Percentiles rank a stretch among this genome's conserved stretches.
phyloP scores from a whole-genome alignment of 768 basidiomycete genomes.

The Rhodocollybia butyracea region DNA sequence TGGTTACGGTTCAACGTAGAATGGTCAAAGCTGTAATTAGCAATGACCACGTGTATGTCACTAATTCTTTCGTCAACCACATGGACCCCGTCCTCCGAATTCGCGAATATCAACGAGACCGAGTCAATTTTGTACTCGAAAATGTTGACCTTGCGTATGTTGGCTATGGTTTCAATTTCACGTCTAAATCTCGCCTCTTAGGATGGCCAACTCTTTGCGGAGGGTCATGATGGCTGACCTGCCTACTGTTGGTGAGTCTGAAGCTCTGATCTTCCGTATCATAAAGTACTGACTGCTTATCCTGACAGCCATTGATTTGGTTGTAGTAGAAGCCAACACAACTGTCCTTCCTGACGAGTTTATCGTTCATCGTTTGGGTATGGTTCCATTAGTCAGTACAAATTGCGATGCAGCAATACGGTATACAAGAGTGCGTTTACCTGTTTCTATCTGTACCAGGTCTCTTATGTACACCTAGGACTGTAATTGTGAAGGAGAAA shows the following conservation, averaged over 20 bases:
- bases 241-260: constrained; percentile 82
- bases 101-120: constrained; percentile 79
- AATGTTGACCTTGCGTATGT: constrained; percentile 95
- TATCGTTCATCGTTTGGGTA: constrained; percentile 92
- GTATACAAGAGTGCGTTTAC: constrained; percentile 59
- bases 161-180: constrained; percentile 8
- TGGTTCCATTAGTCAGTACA: constrained; percentile 85
- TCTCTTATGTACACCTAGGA: constrained; percentile 56
- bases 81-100: constrained; percentile 74
- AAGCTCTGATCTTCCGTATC: neutral
- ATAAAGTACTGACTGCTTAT: neutral
- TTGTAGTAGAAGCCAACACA: constrained; percentile 88
- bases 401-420: constrained; percentile 89
- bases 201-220: constrained; percentile 92
- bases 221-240: constrained; percentile 96
- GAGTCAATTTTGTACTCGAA: constrained; percentile 88
- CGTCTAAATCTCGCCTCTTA: constrained; percentile 27
- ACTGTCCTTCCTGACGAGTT: constrained; percentile 96
- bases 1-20: no score
- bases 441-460: neutral
- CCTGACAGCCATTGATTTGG: constrained; percentile 82
- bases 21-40: constrained; percentile 1
- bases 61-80: neutral
- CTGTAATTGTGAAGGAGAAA: constrained; percentile 82
- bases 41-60: neutral